These are phyloP conservation scores for Dryas integrifolia DNA, from an alignment of 331 rosid genomes.

Conservation along the genomic window DNA sequence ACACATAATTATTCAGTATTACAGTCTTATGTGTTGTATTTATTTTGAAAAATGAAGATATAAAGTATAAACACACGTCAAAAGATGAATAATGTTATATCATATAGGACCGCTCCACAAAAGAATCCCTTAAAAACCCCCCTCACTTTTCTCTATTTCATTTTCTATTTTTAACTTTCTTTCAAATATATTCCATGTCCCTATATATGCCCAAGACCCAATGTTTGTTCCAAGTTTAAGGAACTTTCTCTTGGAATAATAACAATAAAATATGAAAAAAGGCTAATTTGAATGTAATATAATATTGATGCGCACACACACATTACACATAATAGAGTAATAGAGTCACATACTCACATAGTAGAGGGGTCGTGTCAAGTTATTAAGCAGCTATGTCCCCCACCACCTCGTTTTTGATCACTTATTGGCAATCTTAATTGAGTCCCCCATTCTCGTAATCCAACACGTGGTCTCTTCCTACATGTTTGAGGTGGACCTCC, in stretches of 20 bases:
- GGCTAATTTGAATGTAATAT: neutral
- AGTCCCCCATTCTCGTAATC: constrained; percentile 37
- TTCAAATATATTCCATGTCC: neutral
- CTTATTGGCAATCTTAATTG: constrained; percentile 35
- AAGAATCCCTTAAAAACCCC: too few species aligned
- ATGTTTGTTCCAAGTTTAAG: constrained; percentile 34
- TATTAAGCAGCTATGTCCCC: constrained; percentile 28
- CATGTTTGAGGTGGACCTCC: constrained; percentile 41
- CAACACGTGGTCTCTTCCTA: constrained; percentile 68
- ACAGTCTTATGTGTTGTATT: too few species aligned
- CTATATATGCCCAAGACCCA: neutral
- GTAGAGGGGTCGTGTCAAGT: constrained; percentile 47
- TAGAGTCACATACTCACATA: neutral
- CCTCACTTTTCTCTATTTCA: too few species aligned
- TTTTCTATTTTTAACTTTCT: neutral
- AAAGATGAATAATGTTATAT: too few species aligned
- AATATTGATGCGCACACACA: neutral
- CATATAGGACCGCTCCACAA: too few species aligned
- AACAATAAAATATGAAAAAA: neutral
- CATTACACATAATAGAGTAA: neutral
- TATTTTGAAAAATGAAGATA: too few species aligned
- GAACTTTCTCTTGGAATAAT: constrained; percentile 25
- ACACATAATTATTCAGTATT: too few species aligned
- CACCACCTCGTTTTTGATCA: constrained; percentile 42
- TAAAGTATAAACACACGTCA: too few species aligned